Evolutionary conservation across 2,329 filamentous ascomycete genomes (phyloP).

Genomic region (Xylariaceae sp.): DNA sequence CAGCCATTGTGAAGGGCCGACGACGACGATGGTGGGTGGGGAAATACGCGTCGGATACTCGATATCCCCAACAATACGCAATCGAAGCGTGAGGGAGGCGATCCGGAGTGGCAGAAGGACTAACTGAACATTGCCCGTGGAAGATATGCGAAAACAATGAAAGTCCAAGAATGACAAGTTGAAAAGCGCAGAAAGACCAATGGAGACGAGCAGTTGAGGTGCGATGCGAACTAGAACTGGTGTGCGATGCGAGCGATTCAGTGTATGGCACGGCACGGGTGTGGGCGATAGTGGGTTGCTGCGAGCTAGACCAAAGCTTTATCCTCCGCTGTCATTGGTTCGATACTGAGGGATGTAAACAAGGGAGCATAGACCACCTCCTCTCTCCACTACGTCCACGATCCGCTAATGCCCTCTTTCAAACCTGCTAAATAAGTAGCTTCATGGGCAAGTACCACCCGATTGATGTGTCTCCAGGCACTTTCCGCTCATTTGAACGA

Average conservation of each 20-base stretch:
- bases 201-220: not conserved
- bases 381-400: not conserved
- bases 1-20: slow-evolving; percentile 25
- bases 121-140: not conserved
- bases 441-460: no score
- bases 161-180: not conserved
- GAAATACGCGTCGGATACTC: slow-evolving; percentile 15
- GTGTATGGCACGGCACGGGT: slow-evolving; percentile 6
- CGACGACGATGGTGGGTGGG: not conserved
- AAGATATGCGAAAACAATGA: not conserved
- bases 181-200: not conserved
- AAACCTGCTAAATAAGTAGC: no score
- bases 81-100: no score
- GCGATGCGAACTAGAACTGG: not conserved
- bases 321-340: slow-evolving; percentile 16
- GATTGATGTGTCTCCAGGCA: no score
- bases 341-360: slow-evolving; percentile 19
- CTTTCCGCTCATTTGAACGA: no score
- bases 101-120: not conserved
- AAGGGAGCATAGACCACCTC: slow-evolving; percentile 23
- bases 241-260: no score
- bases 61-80: slow-evolving; percentile 3
- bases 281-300: slow-evolving; percentile 7
- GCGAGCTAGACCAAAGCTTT: not conserved
- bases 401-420: no score